Base-by-base conservation (phyloP, 352 stramenopile genomes). In the Pythium pectinolyticum region DNA sequence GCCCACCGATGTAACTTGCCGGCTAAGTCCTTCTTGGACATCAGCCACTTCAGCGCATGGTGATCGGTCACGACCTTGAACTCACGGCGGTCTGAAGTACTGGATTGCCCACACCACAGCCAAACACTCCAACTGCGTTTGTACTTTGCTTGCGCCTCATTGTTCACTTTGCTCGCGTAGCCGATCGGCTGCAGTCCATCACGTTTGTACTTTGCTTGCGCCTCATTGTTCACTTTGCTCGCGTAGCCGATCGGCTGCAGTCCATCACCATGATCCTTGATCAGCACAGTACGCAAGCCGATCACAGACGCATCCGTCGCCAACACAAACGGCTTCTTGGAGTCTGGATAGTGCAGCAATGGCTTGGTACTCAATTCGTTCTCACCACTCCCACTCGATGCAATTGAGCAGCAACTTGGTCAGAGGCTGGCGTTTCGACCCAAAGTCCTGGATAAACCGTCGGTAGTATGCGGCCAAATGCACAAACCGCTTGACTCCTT, bases 381-480 rank as follows among this genome's bases (percentile, higher is more conserved):
- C 25, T 0, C 47, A 45, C 70, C 67, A 78, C 5, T 63, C 2
- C 67, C 67, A 73, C 1, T 55, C 27, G 1, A 10, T 17, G 0
- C 9, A 43, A 39, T 74, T 76, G 0, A 65, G 14, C 47, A 73
- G 24, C 19, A 80, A 28, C 30, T 25, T 25, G 0, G 66, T 70
- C 11, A 79, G 27, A 7, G 68, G 65, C 5, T 52, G 24, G 45
- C 66, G 48, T 17, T 52, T 58, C 0, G 20, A 39, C 0, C 55
- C 68, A 17, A 74, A 79, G 0, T 47, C 17, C 1, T 57, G 3
- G 0, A 78, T 32, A 34, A 74, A 74, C 2, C 63, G 25, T 4
- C 70, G 27, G 17, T 74, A 77, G 20, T 74, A 77, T 0, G 60
- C 67, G 0, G 63, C 63, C 17, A 77, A 19, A n/a, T 74, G 61